Percentiles rank a stretch among this genome's conserved stretches.
These are phyloP conservation scores for Mortierella sp. DNA, from an alignment of 371 early-diverging fungal species.

Conservation along the genomic window DNA sequence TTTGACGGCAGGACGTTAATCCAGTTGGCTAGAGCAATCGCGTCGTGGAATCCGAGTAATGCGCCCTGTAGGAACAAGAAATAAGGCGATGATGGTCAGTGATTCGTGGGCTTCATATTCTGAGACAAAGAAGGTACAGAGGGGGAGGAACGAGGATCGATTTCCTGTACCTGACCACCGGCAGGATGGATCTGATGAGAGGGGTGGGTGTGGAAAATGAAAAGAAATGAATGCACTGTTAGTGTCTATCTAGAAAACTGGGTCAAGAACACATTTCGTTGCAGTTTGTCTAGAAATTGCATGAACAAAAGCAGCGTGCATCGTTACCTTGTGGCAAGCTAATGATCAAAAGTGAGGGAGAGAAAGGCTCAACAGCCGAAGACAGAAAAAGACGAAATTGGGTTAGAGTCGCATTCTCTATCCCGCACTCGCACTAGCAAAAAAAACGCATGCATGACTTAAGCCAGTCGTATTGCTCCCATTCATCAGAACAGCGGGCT, in stretches of 20 bases:
- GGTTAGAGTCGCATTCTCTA: neutral
- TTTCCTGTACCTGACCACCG: neutral
- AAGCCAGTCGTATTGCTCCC: neutral
- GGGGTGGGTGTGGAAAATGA: neutral
- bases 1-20: slow-evolving; percentile 1
- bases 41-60: slow-evolving; percentile 15
- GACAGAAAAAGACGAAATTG: no score
- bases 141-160: neutral
- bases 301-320: neutral
- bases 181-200: slow-evolving; percentile 6
- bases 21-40: slow-evolving; percentile 19
- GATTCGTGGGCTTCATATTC: neutral
- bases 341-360: neutral
- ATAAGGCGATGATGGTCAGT: neutral
- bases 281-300: neutral
- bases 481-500: neutral
- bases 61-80: slow-evolving; percentile 8
- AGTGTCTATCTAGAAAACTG: neutral
- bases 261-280: neutral
- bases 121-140: neutral
- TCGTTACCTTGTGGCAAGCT: slow-evolving; percentile 1
- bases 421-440: neutral
- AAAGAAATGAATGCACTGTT: neutral
- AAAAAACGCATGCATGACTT: neutral
- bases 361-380: neutral